These are phyloP conservation scores for Fusarium poae DNA, from an alignment of 2,329 filamentous ascomycete genomes.

Conservation along the genomic window DNA sequence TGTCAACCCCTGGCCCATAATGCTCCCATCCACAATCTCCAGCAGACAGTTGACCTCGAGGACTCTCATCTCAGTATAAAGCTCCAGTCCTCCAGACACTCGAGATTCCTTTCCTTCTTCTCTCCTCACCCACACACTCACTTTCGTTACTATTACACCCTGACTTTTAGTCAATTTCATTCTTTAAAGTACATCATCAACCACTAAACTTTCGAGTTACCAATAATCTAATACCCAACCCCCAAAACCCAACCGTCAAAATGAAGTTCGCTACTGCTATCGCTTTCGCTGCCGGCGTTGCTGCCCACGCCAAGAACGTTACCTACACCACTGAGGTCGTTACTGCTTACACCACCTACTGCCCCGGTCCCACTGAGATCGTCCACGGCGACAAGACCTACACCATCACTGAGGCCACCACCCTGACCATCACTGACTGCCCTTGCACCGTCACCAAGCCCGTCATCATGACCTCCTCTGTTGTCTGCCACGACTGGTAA, in stretches of 20 bases:
- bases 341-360: slow-evolving; percentile 77
- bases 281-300: slow-evolving; percentile 66
- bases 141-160: slow-evolving; percentile 46
- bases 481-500: slow-evolving; percentile 68
- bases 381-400: slow-evolving; percentile 75
- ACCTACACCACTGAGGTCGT: slow-evolving; percentile 75
- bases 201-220: slow-evolving; percentile 53
- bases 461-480: slow-evolving; percentile 64
- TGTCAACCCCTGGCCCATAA: slow-evolving; percentile 25
- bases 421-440: slow-evolving; percentile 79
- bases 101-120: slow-evolving; percentile 54
- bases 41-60: slow-evolving; percentile 4
- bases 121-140: slow-evolving; percentile 58
- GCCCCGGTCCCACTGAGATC: slow-evolving; percentile 75
- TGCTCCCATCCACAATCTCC: slow-evolving; percentile 37
- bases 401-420: slow-evolving; percentile 76
- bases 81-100: slow-evolving; percentile 58
- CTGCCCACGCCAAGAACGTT: slow-evolving; percentile 58
- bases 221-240: slow-evolving; percentile 53
- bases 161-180: slow-evolving; percentile 50
- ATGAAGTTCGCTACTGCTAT: slow-evolving; percentile 73
- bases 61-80: slow-evolving; percentile 60
- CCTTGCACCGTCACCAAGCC: slow-evolving; percentile 76
- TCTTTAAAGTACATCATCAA: slow-evolving; percentile 46
- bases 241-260: slow-evolving; percentile 59